These are phyloP conservation scores for Cystobasidium pallidum DNA, from an alignment of 1,284 basidiomycete species.

Conservation along the genomic window DNA sequence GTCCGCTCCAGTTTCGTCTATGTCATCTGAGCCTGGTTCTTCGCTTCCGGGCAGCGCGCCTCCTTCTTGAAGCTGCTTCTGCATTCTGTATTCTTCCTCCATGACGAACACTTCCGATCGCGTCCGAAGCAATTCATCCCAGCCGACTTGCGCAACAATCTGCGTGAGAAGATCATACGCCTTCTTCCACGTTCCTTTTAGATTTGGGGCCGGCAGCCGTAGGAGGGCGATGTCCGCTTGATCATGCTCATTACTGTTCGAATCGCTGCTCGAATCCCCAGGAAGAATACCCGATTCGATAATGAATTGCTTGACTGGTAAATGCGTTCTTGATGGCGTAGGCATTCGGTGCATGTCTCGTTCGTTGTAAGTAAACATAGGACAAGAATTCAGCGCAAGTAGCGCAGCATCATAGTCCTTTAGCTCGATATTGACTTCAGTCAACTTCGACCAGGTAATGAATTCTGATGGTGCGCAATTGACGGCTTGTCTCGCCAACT, in stretches of 20 bases:
- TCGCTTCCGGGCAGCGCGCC: constrained; percentile 23
- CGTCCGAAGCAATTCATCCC: constrained; percentile 96
- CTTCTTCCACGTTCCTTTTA: constrained; percentile 92
- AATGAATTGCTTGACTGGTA: constrained; percentile 84
- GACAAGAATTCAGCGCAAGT: constrained; percentile 95
- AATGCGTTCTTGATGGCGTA: constrained; percentile 76
- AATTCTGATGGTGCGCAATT: constrained; percentile 98
- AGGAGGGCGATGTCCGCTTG: constrained; percentile 93
- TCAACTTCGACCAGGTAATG: constrained; percentile 97
- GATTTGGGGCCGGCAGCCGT: constrained; percentile 87
- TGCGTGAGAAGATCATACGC: constrained; percentile 89
- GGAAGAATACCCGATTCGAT: constrained; percentile 66
- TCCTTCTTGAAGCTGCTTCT: constrained; percentile 58
- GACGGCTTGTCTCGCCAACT: constrained; percentile 90
- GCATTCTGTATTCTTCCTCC: constrained; percentile 93
- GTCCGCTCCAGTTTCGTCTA: constrained; percentile 27
- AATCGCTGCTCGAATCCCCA: constrained; percentile 11
- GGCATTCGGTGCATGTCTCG: constrained; percentile 89
- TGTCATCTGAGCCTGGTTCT: neutral
- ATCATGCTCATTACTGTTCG: constrained; percentile 60
- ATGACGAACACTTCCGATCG: constrained; percentile 96
- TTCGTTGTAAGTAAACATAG: constrained; percentile 99
- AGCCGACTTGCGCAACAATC: constrained; percentile 90
- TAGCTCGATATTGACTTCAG: constrained; percentile 89
- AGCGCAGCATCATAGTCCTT: constrained; percentile 86